Evolutionary conservation across 306 rosid species (phyloP).

Genomic region (Carpinus viminea): DNA sequence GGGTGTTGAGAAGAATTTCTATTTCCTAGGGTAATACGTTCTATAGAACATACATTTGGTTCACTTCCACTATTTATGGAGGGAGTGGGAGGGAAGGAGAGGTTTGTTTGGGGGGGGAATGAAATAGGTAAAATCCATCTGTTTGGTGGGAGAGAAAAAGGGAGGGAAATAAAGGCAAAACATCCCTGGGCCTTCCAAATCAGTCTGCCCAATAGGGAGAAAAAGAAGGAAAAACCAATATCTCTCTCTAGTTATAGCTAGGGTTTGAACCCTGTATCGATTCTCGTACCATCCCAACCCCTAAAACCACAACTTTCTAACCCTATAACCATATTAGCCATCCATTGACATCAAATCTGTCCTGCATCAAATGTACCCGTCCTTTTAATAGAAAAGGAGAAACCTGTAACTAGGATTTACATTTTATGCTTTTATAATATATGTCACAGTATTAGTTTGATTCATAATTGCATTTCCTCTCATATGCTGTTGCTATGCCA

Average conservation of each 20-base stretch:
- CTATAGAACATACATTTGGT: not conserved
- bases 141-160: not conserved
- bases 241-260: not conserved
- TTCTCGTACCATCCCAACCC: not conserved
- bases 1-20: not conserved
- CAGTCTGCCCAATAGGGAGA: not conserved
- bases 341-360: not conserved
- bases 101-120: too few relatives aligned
- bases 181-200: not conserved
- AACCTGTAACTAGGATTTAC: not conserved
- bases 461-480: conserved; percentile 11
- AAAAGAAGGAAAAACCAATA: not conserved
- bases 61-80: not conserved
- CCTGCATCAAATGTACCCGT: not conserved
- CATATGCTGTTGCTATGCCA: conserved; percentile 1
- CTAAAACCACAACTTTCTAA: not conserved
- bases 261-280: not conserved
- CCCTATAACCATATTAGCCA: not conserved
- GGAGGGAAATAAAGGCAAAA: not conserved
- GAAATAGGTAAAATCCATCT: not conserved
- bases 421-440: not conserved
- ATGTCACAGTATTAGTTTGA: conserved; percentile 6
- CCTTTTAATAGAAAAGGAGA: not conserved
- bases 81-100: too few relatives aligned
- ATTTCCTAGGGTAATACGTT: not conserved